Conservation (phyloP, 1,284 basidiomycete genomes). For the Puccinia triticina region DNA sequence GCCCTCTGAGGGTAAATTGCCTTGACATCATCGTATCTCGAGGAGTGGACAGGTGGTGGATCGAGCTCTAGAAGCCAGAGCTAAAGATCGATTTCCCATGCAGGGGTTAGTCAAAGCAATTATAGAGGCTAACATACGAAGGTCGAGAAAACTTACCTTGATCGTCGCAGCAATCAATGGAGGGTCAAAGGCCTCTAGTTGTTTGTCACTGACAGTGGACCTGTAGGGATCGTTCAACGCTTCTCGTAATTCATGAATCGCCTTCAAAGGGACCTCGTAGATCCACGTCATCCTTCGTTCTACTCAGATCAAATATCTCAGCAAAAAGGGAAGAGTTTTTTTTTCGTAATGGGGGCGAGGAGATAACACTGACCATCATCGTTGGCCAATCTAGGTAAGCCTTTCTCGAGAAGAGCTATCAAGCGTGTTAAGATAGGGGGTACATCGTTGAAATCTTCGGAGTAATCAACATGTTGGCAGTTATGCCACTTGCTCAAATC, state of each 20-base stretch:
- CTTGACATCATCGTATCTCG: conserved; percentile 47
- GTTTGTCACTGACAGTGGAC: conserved; percentile 9
- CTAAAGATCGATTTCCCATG: neutral
- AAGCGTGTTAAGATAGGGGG: conserved; percentile 30
- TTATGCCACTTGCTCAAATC: conserved; percentile 45
- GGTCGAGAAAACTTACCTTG: conserved; percentile 24
- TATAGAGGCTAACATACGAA: neutral
- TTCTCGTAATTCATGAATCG: conserved; percentile 36
- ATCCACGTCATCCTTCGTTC: conserved; percentile 48
- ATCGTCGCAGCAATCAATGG: conserved; percentile 34
- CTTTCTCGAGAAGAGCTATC: conserved; percentile 18
- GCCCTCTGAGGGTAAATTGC: conserved; percentile 47
- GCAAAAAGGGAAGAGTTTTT: neutral
- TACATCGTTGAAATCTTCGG: conserved; percentile 8
- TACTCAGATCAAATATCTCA: conserved; percentile 1
- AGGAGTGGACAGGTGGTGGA: conserved; percentile 44
- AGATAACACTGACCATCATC: conserved; percentile 27
- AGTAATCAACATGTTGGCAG: conserved; percentile 30
- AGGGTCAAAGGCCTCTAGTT: conserved; percentile 17
- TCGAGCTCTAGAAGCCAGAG: conserved; percentile 46
- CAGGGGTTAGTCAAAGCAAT: neutral
- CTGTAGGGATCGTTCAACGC: conserved; percentile 31
- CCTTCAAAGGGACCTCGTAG: conserved; percentile 42
- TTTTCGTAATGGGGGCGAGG: neutral
- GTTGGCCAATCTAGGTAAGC: conserved; percentile 8